phyloP scores from a whole-genome alignment of 2,329 filamentous ascomycete species.

The Alternaria solani region DNA sequence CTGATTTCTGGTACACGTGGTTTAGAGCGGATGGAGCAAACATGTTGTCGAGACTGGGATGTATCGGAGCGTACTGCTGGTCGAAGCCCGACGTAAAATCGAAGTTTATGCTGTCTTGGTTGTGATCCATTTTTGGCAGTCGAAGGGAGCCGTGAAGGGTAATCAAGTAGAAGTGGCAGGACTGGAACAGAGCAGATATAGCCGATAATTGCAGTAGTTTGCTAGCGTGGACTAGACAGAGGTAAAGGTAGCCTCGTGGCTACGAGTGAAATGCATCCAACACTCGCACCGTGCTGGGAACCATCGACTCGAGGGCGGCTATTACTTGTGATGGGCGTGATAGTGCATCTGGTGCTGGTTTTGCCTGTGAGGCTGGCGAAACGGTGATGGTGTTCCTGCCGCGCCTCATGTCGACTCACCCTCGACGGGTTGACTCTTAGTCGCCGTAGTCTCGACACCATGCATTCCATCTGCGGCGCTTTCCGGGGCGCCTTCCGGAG shows the following conservation, averaged over 20 bases:
- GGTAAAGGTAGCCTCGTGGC: background rate
- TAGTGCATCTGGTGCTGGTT: background rate
- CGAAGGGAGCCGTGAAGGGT: background rate
- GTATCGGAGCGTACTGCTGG: background rate
- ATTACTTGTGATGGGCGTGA: background rate
- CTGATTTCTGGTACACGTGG: background rate
- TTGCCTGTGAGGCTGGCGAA: background rate
- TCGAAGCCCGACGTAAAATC: background rate
- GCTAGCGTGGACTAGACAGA: background rate
- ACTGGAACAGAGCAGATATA: background rate
- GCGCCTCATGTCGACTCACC: conserved; percentile 3
- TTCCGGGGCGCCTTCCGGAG: background rate
- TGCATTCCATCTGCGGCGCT: conserved; percentile 8
- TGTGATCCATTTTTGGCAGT: conserved; percentile 1
- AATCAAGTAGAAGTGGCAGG: background rate
- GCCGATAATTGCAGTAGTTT: background rate
- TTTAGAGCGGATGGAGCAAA: background rate
- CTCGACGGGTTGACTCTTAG: background rate
- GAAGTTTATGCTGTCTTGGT: background rate
- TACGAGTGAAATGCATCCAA: background rate
- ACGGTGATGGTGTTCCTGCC: background rate
- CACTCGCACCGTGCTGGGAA: background rate
- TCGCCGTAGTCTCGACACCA: background rate
- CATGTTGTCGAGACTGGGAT: background rate
- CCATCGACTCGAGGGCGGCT: background rate